A percentile compares a stretch with the other conserved stretches of the same genome.
phyloP scores from a whole-genome alignment of 1,139 yeast species.

The Pichia norvegensis region DNA sequence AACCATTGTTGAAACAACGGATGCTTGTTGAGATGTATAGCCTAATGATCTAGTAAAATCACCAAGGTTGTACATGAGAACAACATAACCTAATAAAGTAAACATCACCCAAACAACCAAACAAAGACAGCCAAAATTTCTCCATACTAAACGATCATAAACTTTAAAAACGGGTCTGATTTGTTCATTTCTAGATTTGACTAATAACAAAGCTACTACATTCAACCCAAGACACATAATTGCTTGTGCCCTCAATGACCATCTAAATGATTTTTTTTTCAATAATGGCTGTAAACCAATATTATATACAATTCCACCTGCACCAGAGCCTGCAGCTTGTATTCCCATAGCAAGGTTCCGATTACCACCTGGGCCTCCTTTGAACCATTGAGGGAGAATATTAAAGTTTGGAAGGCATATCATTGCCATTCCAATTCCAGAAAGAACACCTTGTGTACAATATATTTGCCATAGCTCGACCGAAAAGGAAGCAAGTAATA shows the following conservation, averaged over 20 bases:
- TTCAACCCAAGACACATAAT: slow-evolving; percentile 38
- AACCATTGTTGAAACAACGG: slow-evolving; percentile 39
- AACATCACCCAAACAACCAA: slow-evolving; percentile 31
- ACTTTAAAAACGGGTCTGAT: slow-evolving; percentile 34
- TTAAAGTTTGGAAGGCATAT: slow-evolving; percentile 47
- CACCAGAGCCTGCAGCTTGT: slow-evolving; percentile 54
- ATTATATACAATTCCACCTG: slow-evolving; percentile 56
- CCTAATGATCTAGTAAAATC: slow-evolving; percentile 43
- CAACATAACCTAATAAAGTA: slow-evolving; percentile 41
- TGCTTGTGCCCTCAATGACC: slow-evolving; percentile 53
- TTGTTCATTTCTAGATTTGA: slow-evolving; percentile 23
- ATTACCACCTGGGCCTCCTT: slow-evolving; percentile 32
- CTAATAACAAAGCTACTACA: slow-evolving; percentile 25
- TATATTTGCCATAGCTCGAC: slow-evolving; percentile 45
- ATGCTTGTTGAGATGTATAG: slow-evolving; percentile 35
- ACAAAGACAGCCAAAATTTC: slow-evolving; percentile 31
- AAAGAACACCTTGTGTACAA: slow-evolving; percentile 46
- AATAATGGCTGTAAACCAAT: slow-evolving; percentile 42
- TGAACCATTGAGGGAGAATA: slow-evolving; percentile 57
- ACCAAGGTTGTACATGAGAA: slow-evolving; percentile 38
- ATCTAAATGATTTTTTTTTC: slow-evolving; percentile 42
- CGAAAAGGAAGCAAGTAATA: slow-evolving; percentile 42
- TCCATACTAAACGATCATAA: slow-evolving; percentile 30
- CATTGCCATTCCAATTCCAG: slow-evolving; percentile 46
- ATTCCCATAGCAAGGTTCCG: slow-evolving; percentile 57